Evolutionary conservation across 768 basidiomycete genomes (phyloP), one percentile per base, ranked within the genome.

Genomic region (Cystofilobasidium macerans): DNA sequence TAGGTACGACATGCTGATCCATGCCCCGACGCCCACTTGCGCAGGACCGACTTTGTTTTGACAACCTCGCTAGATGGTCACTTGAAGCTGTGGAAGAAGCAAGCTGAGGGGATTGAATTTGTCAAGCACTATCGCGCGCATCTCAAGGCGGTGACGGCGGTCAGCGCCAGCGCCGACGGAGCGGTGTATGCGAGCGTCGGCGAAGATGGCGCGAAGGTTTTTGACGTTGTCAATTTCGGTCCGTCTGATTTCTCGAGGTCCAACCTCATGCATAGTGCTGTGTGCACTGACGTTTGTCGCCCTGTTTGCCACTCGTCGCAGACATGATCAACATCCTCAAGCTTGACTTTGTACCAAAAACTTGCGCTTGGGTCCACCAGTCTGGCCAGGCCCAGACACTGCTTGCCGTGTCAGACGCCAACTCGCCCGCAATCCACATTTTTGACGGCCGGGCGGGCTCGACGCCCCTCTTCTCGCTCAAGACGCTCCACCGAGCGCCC

Each of bases 241-340:
- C 71, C 57, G 87, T 74, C n/a, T n/a, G n/a, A n/a, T n/a, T n/a
- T n/a, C n/a, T n/a, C n/a, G n/a, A n/a, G n/a, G n/a, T 22, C 51
- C 32, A 20, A 16, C 35, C 26, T 57, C 2, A 67, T 35, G 13
- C n/a, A 61, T 7, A 51, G 56, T 22, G 35, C 65, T 24, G 40
- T 58, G n/a, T 32, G 38, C 24, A 24, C 64, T 69, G 33, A 32
- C 57, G 24, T 9, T 13, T 20, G 2, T 1, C 13, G 24, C 22
- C 9, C 32, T 22, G 30, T 18, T 12, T n/a, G n/a, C n/a, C 18
- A 40, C 57, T 9, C 38, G 54, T 62, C 43, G 53, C 71, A 97
- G 94, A 99, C 75, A 97, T 98, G 94, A 98, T 98, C 72, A 98
- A 95, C 75, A 95, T 97, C 76, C 83, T 99, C 69, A 89, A 90